Percentiles rank a stretch among this genome's conserved stretches.
phyloP scores from a whole-genome alignment of 2,329 filamentous ascomycete species.

The Rhinocladiella mackenziei region DNA sequence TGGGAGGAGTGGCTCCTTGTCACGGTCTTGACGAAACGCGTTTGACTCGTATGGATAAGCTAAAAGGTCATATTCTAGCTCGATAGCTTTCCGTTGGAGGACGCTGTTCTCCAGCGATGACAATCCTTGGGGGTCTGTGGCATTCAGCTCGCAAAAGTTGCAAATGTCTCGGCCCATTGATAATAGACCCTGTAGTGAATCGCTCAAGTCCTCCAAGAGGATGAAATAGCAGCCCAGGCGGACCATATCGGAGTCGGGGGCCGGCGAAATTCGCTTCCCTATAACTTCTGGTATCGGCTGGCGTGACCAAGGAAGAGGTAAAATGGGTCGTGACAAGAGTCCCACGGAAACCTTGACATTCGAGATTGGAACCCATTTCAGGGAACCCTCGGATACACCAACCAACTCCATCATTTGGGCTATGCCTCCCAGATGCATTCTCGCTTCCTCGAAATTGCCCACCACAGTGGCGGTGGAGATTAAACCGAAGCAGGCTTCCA shows the following conservation, averaged over 20 bases:
- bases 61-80: slow-evolving; percentile 39
- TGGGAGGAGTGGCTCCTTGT: slow-evolving; percentile 17
- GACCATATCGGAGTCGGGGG: slow-evolving; percentile 28
- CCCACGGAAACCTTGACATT: slow-evolving; percentile 33
- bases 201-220: slow-evolving; percentile 33
- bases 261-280: slow-evolving; percentile 32
- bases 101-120: slow-evolving; percentile 32
- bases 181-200: slow-evolving; percentile 30
- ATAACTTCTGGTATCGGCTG: slow-evolving; percentile 32
- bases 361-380: slow-evolving; percentile 20
- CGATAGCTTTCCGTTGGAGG: slow-evolving; percentile 35
- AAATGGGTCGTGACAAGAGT: slow-evolving; percentile 35
- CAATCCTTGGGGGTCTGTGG: slow-evolving; percentile 27
- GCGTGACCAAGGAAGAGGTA: slow-evolving; percentile 35
- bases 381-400: slow-evolving; percentile 33
- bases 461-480: slow-evolving; percentile 39
- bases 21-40: slow-evolving; percentile 6
- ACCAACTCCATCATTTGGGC: slow-evolving; percentile 36
- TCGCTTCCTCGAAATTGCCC: slow-evolving; percentile 38
- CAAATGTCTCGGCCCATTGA: slow-evolving; percentile 33
- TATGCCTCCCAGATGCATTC: slow-evolving; percentile 37
- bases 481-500: slow-evolving; percentile 39
- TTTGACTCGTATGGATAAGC: slow-evolving; percentile 34
- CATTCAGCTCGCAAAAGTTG: slow-evolving; percentile 34
- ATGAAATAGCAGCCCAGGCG: slow-evolving; percentile 32